phyloP scores from a whole-genome alignment of 257 asterid species.

The Knoxia roxburghii region DNA sequence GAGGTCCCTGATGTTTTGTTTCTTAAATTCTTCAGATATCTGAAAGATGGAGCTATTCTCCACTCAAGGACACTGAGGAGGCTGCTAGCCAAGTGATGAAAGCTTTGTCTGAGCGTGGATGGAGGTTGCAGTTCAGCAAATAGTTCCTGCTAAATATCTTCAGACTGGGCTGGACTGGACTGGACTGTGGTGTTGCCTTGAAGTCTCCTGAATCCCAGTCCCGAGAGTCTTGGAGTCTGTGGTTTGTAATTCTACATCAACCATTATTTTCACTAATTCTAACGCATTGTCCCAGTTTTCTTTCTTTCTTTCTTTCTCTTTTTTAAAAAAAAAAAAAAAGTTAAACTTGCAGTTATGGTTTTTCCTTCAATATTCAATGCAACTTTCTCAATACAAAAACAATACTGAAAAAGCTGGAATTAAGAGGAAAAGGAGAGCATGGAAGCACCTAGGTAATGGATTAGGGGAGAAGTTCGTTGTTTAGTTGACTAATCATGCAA shows the following conservation, averaged over 20 bases:
- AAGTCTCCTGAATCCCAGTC: no score
- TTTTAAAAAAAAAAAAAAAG: no score
- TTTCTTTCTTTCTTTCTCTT: no score
- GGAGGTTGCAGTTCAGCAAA: slow-evolving; percentile 45
- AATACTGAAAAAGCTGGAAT: neutral
- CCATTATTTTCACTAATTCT: no score
- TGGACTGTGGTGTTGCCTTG: no score
- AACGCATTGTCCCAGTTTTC: no score
- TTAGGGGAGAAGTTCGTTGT: slow-evolving; percentile 41
- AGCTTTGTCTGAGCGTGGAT: slow-evolving; percentile 55
- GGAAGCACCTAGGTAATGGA: slow-evolving; percentile 31
- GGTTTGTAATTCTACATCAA: no score
- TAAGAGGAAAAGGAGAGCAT: neutral
- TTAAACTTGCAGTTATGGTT: no score
- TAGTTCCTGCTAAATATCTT: neutral
- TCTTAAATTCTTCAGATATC: slow-evolving; percentile 38
- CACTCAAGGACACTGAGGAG: slow-evolving; percentile 56
- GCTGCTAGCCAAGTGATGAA: slow-evolving; percentile 59
- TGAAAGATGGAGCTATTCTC: slow-evolving; percentile 60
- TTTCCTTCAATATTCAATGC: no score
- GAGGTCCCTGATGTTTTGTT: neutral
- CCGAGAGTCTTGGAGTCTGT: no score
- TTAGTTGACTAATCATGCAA: slow-evolving; percentile 39
- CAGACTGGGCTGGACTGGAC: neutral
- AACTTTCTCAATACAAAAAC: neutral